Evolutionary conservation across 768 basidiomycete genomes (phyloP).

Genomic region (Nevesoporus exiguus): DNA sequence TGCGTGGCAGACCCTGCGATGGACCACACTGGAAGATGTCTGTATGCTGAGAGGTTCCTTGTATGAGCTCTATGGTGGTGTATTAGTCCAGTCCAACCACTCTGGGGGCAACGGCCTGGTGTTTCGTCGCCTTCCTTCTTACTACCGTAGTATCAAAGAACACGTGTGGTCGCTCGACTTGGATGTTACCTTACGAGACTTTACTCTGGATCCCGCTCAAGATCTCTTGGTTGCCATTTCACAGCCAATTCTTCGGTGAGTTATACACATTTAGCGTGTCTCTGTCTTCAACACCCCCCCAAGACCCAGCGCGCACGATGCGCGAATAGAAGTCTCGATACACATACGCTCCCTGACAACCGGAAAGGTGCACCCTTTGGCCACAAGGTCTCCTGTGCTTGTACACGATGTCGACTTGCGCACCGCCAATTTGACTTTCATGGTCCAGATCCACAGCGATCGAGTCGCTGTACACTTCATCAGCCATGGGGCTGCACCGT

Average conservation of each 20-base stretch:
- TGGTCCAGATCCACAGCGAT: conserved; percentile 55
- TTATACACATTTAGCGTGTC: background rate
- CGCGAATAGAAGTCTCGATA: conserved; percentile 27
- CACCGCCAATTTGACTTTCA: conserved; percentile 33
- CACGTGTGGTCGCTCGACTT: conserved; percentile 42
- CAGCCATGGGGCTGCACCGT: conserved; percentile 31
- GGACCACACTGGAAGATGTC: conserved; percentile 32
- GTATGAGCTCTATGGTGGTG: conserved; percentile 60
- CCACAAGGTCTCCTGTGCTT: conserved; percentile 34
- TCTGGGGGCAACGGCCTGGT: conserved; percentile 29
- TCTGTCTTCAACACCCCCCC: conserved; percentile 2
- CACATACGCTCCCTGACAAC: conserved; percentile 47
- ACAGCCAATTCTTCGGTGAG: conserved; percentile 34
- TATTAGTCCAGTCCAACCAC: conserved; percentile 43
- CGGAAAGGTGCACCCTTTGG: conserved; percentile 45
- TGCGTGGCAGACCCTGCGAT: conserved; percentile 40
- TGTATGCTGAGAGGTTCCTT: conserved; percentile 42
- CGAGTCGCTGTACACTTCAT: conserved; percentile 49
- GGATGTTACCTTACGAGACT: conserved; percentile 47
- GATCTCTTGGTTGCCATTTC: conserved; percentile 57
- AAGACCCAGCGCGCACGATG: conserved; percentile 12
- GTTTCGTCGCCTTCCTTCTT: conserved; percentile 51
- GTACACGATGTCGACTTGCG: conserved; percentile 18
- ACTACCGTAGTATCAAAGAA: conserved; percentile 43
- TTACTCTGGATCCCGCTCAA: conserved; percentile 63